Evolutionary conservation across 176 grass and related monocot genomes (phyloP).

Genomic region (Eragrostis nindensis): DNA sequence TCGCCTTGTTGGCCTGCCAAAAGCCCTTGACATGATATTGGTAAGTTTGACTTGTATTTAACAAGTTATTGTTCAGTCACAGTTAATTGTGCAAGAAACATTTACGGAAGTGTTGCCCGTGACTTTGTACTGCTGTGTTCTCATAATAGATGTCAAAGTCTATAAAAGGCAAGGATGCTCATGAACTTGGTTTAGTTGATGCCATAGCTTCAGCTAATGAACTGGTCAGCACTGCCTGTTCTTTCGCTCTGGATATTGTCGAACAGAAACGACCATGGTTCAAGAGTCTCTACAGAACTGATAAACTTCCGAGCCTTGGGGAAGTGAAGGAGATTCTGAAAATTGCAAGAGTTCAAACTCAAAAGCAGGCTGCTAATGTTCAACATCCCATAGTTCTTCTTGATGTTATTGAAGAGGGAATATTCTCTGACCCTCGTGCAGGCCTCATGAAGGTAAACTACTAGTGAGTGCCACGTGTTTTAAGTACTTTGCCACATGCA

Average conservation of each 20-base stretch:
- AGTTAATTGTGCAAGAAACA: constrained; percentile 31
- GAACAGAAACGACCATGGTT: constrained; percentile 72
- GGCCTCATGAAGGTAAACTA: constrained; percentile 78
- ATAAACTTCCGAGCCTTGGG: constrained; percentile 59
- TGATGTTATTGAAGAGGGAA: constrained; percentile 86
- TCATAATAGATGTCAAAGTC: constrained; percentile 72
- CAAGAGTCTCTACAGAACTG: constrained; percentile 75
- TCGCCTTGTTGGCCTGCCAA: constrained; percentile 83
- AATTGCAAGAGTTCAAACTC: constrained; percentile 63
- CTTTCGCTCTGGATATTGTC: constrained; percentile 73
- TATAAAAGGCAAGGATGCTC: constrained; percentile 77
- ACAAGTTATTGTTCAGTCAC: neutral
- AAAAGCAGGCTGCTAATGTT: constrained; percentile 58
- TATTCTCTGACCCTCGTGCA: constrained; percentile 67
- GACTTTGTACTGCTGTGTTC: constrained; percentile 12
- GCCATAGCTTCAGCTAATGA: constrained; percentile 59
- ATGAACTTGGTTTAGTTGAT: constrained; percentile 69
- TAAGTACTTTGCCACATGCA: neutral
- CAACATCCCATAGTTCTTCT: constrained; percentile 74
- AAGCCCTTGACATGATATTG: constrained; percentile 88
- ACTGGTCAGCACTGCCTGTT: constrained; percentile 60
- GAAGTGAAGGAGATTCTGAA: constrained; percentile 65
- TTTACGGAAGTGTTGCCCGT: constrained; percentile 12
- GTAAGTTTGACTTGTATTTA: constrained; percentile 49
- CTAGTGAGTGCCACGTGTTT: constrained; percentile 8